phyloP scores from a whole-genome alignment of 305 asterid genomes.

The Fraxinus dipetala region DNA sequence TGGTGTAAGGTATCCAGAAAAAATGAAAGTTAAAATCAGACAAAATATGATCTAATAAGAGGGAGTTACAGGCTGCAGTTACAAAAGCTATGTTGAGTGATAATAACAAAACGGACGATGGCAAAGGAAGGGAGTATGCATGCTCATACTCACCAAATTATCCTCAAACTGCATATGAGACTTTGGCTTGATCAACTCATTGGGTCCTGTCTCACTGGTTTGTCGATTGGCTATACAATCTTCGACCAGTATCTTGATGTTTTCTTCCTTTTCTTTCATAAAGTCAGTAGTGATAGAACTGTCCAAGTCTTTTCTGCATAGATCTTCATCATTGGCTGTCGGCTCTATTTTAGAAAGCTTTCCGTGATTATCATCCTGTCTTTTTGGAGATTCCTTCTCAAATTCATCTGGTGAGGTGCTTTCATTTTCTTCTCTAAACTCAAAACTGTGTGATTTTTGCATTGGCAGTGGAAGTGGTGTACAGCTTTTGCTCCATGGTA shows the following conservation, averaged over 20 bases:
- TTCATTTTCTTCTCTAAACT: slow-evolving; percentile 30
- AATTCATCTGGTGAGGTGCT: slow-evolving; percentile 17
- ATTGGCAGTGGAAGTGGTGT: slow-evolving; percentile 32
- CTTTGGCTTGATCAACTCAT: slow-evolving; percentile 29
- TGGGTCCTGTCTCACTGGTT: slow-evolving; percentile 10
- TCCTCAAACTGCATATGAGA: slow-evolving; percentile 29
- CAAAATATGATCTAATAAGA: not conserved
- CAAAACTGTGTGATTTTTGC: slow-evolving; percentile 24
- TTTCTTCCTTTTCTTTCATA: slow-evolving; percentile 24
- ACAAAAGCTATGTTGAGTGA: not conserved
- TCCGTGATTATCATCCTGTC: not conserved
- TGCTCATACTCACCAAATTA: slow-evolving; percentile 32
- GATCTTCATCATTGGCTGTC: slow-evolving; percentile 15
- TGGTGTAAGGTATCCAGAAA: not conserved
- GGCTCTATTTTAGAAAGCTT: not conserved
- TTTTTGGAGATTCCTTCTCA: slow-evolving; percentile 3
- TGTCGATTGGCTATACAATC: slow-evolving; percentile 20
- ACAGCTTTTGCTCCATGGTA: slow-evolving; percentile 50
- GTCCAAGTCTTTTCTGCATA: slow-evolving; percentile 23
- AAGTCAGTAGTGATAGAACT: slow-evolving; percentile 12
- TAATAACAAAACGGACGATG: not conserved
- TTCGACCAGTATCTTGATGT: slow-evolving; percentile 16
- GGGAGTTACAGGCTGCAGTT: not conserved
- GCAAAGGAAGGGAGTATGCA: not conserved
- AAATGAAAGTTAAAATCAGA: not conserved